Conservation (phyloP, 768 basidiomycete species). For the Lyophyllum atratum region DNA sequence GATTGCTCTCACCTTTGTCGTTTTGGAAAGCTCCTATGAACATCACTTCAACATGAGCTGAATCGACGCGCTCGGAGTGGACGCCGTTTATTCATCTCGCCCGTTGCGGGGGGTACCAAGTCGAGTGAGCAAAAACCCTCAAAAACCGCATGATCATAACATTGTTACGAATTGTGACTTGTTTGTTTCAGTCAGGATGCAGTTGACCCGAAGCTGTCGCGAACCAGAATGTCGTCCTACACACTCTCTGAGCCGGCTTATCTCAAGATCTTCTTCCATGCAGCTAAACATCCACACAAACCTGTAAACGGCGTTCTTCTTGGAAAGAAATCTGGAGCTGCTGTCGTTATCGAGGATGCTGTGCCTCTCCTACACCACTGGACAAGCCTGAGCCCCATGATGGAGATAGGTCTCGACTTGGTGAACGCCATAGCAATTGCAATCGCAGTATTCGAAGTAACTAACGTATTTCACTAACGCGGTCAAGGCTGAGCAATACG, state of each 20-base stretch:
- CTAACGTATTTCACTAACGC: not conserved
- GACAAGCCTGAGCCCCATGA: conserved; percentile 83
- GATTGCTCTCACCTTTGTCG: too few relatives aligned
- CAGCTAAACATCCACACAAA: conserved; percentile 75
- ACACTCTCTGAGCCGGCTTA: conserved; percentile 64
- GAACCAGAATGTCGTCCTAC: conserved; percentile 41
- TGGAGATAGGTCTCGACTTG: conserved; percentile 82
- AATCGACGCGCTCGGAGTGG: too few relatives aligned
- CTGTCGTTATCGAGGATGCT: conserved; percentile 59
- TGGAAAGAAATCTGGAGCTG: conserved; percentile 43
- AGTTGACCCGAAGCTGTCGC: not conserved
- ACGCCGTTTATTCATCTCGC: too few relatives aligned
- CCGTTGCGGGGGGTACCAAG: too few relatives aligned
- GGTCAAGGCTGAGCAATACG: conserved; percentile 59
- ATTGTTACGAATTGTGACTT: too few relatives aligned
- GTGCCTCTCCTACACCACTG: conserved; percentile 84
- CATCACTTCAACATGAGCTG: too few relatives aligned
- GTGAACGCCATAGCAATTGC: conserved; percentile 38
- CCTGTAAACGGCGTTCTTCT: conserved; percentile 81
- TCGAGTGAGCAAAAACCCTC: too few relatives aligned
- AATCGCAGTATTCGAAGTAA: not conserved
- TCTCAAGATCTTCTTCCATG: conserved; percentile 75
- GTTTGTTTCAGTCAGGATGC: not conserved
- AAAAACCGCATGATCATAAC: too few relatives aligned
- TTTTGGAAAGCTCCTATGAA: too few relatives aligned